Base-by-base conservation (phyloP, 2,329 filamentous ascomycete species). In the Xylariaceae sp. region DNA sequence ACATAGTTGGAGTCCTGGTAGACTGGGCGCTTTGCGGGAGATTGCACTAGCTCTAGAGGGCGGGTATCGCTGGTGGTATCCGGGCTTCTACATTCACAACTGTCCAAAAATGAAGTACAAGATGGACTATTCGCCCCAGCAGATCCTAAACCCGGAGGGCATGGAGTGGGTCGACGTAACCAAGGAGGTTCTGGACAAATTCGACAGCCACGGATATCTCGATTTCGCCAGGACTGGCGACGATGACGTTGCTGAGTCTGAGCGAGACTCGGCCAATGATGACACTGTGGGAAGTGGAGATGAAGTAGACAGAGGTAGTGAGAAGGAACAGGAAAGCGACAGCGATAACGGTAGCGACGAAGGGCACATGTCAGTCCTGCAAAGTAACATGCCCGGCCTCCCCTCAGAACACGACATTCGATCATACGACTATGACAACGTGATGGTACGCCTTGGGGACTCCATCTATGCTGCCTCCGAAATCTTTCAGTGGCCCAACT, bases 31-130 rank as follows among this genome's bases (percentile, higher is more conserved):
- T 1, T 72, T 93, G 62, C 78, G 86, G 62, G 90, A 94, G 73
- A 88, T 90, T 61, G 78, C 85, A 0, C 72, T 94, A 34, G 87
- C 89, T 0, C 74, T 80, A 2, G 89, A 93, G 68, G 78, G 77
- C 4, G 86, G 83, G 0, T 92, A 92, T 67, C 76, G 81, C 49
- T 91, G 84, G 78, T 94, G 90, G 82, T 94, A 93, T 73, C 87
- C 81, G 4, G 86, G 90, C 4, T 93, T 86, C 73, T 94, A 93
- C 68, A 93, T 94, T 60, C 89, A 92, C 71, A 85, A 77, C 57
- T 93, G 89, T 68, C 79, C 82, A 56, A 94, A 94, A 76, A 93
- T 94, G 90, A 80, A 81, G 66, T 94, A 94, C 77, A 94, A 94
- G 76, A 88, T 86, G 59, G 87, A 92, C 69, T 94, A 89, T 71